A percentile compares a stretch with the other conserved stretches of the same genome.
Evolutionary conservation across 2,329 filamentous ascomycete species (phyloP).

Genomic region (Trichoderma sp.): DNA sequence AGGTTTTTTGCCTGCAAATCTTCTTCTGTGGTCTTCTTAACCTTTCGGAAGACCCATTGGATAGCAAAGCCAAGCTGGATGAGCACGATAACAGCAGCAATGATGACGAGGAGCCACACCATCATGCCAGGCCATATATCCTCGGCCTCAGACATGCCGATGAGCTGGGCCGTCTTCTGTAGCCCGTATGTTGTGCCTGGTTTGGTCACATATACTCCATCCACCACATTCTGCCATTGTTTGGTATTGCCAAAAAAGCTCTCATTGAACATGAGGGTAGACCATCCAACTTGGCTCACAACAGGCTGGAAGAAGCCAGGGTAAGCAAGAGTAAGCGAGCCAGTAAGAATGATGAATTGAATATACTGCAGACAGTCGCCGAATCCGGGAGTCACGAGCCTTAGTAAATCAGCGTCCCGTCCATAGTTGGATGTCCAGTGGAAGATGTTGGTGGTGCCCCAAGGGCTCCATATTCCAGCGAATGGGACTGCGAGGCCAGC

Average conservation of each 20-base stretch:
- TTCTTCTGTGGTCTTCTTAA: constrained; percentile 75
- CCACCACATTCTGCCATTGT: constrained; percentile 67
- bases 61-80: constrained; percentile 75
- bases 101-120: constrained; percentile 81
- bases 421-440: constrained; percentile 98
- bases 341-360: constrained; percentile 86
- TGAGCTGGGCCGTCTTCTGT: constrained; percentile 74
- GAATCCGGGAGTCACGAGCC: constrained; percentile 92
- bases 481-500: constrained; percentile 81
- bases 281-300: constrained; percentile 86
- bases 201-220: constrained; percentile 85
- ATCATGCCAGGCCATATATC: constrained; percentile 97
- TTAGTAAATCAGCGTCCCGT: constrained; percentile 84
- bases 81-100: constrained; percentile 65
- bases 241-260: constrained; percentile 74
- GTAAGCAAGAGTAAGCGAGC: constrained; percentile 83
- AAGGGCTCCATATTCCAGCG: constrained; percentile 86
- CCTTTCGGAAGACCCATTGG: constrained; percentile 73
- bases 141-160: constrained; percentile 72
- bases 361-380: constrained; percentile 97
- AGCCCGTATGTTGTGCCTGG: constrained; percentile 83
- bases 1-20: constrained; percentile 89
- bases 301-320: constrained; percentile 94
- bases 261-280: constrained; percentile 87
- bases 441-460: constrained; percentile 88